phyloP scores from a whole-genome alignment of 805 yeast genomes.

The Kuraishia capsulata region DNA sequence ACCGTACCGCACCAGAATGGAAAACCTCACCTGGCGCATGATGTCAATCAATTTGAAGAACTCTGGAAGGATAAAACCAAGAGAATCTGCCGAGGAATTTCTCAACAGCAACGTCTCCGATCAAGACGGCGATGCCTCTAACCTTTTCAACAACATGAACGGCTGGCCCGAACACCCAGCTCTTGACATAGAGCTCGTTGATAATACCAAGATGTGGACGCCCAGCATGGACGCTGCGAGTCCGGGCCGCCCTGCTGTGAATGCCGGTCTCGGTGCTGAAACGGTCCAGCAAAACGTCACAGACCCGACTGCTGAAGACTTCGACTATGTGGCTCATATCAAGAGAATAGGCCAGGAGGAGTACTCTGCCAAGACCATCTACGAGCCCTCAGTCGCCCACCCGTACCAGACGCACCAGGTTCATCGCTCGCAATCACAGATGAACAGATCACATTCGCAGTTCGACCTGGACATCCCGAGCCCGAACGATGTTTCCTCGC shows the following conservation, averaged over 20 bases:
- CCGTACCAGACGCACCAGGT: neutral
- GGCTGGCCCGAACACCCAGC: slow-evolving; percentile 27
- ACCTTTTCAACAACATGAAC: slow-evolving; percentile 10
- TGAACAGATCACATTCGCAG: neutral
- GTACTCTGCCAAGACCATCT: neutral
- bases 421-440: too few relatives aligned
- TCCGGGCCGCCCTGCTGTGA: neutral
- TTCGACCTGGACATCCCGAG: neutral
- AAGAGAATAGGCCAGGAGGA: slow-evolving; percentile 42
- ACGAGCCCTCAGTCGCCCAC: neutral
- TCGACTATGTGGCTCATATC: slow-evolving; percentile 59
- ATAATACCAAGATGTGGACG: neutral
- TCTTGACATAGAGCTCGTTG: slow-evolving; percentile 11
- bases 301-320: slow-evolving; percentile 44
- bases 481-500: neutral
- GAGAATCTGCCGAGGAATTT: neutral
- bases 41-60: slow-evolving; percentile 46
- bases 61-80: too few relatives aligned
- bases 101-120: neutral
- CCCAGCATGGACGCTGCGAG: neutral
- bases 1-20: slow-evolving; percentile 71
- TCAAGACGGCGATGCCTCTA: neutral
- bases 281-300: neutral
- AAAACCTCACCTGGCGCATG: slow-evolving; percentile 82
- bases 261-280: slow-evolving; percentile 3